Percentiles rank a stretch among this genome's conserved stretches.
phyloP scores from a whole-genome alignment of 2,329 filamentous ascomycete genomes.

The Microsporum canis region DNA sequence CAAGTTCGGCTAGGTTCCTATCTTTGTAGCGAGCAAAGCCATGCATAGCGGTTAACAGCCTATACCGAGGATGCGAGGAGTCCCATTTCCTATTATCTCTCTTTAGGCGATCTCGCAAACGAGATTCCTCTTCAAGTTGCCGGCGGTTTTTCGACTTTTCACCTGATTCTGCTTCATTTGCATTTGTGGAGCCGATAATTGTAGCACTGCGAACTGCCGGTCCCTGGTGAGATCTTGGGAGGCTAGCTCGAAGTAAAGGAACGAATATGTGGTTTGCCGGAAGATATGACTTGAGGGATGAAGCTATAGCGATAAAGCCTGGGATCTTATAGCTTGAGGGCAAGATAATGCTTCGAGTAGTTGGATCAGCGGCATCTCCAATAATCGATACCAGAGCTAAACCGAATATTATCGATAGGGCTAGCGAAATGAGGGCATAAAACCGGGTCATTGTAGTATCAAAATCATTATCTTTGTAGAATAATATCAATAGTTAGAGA shows the following conservation, averaged over 20 bases:
- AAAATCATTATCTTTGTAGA: background rate
- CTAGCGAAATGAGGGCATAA: background rate
- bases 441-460: background rate
- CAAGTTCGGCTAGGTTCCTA: conserved; percentile 14
- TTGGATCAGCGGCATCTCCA: background rate
- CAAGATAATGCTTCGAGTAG: background rate
- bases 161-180: background rate
- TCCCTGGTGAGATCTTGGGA: background rate
- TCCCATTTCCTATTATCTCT: conserved; percentile 14
- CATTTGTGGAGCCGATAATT: background rate
- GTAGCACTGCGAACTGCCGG: background rate
- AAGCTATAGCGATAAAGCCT: background rate
- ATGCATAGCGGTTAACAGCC: conserved; percentile 20
- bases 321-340: background rate
- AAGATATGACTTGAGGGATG: background rate
- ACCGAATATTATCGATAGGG: background rate
- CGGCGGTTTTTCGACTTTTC: background rate
- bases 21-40: conserved; percentile 20
- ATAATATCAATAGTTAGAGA: background rate
- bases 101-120: conserved; percentile 15
- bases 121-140: conserved; percentile 10
- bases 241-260: background rate
- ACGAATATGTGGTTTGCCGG: background rate
- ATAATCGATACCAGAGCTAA: background rate
- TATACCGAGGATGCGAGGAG: conserved; percentile 18